phyloP scores from a whole-genome alignment of 2,329 filamentous ascomycete genomes.

The Talaromyces sp. region DNA sequence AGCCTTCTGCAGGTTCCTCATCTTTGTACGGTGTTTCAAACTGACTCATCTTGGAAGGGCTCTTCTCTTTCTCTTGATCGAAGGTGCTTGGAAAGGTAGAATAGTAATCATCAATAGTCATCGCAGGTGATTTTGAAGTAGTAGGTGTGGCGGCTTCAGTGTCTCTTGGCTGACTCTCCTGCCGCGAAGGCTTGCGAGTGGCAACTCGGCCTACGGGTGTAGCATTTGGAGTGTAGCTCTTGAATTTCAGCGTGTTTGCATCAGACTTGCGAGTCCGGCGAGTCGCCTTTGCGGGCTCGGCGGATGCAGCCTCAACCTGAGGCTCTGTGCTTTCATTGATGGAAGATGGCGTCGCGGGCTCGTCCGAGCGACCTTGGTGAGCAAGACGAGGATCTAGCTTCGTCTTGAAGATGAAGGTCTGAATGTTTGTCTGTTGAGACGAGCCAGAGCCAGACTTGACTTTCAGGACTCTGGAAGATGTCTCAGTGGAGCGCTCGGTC shows the following conservation, averaged over 20 bases:
- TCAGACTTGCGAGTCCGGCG: conserved; percentile 10
- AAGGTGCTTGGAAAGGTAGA: neutral
- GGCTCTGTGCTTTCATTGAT: conserved; percentile 4
- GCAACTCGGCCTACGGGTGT: conserved; percentile 1
- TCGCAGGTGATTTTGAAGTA: conserved; percentile 2
- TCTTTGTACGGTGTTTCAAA: conserved; percentile 6
- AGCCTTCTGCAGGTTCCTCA: neutral
- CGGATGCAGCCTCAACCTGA: neutral
- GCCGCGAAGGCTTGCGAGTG: conserved; percentile 5
- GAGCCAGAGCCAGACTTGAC: conserved; percentile 10
- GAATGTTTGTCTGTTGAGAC: conserved; percentile 11
- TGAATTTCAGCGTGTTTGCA: conserved; percentile 6
- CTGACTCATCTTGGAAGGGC: neutral
- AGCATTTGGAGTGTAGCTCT: conserved; percentile 10
- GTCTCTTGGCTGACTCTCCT: conserved; percentile 2
- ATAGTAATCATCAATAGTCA: conserved; percentile 7
- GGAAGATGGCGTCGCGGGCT: conserved; percentile 8
- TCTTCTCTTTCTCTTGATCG: conserved; percentile 4
- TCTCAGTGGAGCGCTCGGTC: conserved; percentile 9
- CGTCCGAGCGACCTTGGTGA: conserved; percentile 9
- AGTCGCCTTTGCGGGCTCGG: neutral
- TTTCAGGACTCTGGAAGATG: conserved; percentile 9
- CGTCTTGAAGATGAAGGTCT: conserved; percentile 13
- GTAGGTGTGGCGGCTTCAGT: neutral
- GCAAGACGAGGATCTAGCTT: conserved; percentile 7